Evolutionary conservation across 1,284 basidiomycete species (phyloP), one percentile per base, ranked within the genome.

Genomic region (Naganishia liquefaciens): DNA sequence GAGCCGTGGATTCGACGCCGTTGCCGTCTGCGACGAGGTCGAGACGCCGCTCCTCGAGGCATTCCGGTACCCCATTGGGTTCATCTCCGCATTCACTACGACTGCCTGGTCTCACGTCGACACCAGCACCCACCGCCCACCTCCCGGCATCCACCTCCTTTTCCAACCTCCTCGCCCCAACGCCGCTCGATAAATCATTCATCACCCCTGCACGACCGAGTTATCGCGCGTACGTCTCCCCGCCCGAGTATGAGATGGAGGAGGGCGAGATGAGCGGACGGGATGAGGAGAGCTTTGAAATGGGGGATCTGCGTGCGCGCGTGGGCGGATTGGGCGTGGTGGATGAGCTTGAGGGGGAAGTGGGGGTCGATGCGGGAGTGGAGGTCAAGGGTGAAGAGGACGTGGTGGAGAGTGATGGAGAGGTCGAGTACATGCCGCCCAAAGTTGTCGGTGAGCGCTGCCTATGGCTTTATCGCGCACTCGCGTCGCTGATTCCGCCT

Each of bases 131-230:
- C 27, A 17, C 44, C 15, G 40, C 13, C 23, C 43, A 39, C 15
- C 43, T 39, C 49, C 37, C 53, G n/a, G 40, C 53, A 10, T 53
- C 57, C 13, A 33, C 54, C 54, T 50, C 49, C 13, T 51, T 42
- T 17, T 47, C 30, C 44, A 58, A 47, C 23, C 46, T 60, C 15
- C 44, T 49, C 19, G 51, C 52, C 2, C 62, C 50, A 9, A 53
- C 65, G 75, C 51, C 76, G 68, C 62, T 75, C 63, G 67, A 77
- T 71, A 19, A 77, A 54, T 73, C 57, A 28, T 60, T 60, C 46
- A 49, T 60, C 9, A 60, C 57, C 5, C 57, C 57, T 5, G 44
- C 44, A 15, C 30, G 57, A 50, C 57, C 57, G 19, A 60, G 57
- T 42, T 60, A 60, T 25, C 57, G 57, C 23, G 57, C 57, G 15